Conservation (phyloP, 441 rosid genomes). For the Populus tomentosa region DNA sequence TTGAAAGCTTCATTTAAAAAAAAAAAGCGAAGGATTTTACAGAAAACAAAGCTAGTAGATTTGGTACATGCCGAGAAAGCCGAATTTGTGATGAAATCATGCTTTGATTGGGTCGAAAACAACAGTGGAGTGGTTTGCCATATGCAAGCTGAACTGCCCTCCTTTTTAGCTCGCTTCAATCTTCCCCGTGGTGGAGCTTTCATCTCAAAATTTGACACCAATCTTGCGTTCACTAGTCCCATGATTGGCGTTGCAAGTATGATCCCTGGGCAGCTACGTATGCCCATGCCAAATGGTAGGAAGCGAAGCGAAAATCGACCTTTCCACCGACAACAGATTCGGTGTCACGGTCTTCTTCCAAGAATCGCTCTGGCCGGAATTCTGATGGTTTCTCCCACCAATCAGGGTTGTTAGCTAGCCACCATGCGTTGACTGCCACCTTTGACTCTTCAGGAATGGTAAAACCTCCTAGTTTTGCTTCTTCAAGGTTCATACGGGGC, state of each 20-base stretch:
- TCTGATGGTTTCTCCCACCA: constrained; percentile 45
- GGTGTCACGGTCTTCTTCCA: constrained; percentile 38
- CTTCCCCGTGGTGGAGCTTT: constrained; percentile 31
- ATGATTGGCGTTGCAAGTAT: constrained; percentile 52
- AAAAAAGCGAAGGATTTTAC: neutral
- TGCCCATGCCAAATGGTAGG: constrained; percentile 52
- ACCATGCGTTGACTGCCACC: constrained; percentile 58
- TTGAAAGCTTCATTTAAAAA: neutral
- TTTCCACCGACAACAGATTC: constrained; percentile 45
- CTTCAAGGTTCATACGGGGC: constrained; percentile 59
- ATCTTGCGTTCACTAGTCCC: constrained; percentile 39
- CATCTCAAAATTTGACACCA: constrained; percentile 42
- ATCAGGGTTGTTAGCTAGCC: constrained; percentile 55
- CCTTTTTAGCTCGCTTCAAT: constrained; percentile 47
- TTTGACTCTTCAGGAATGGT: constrained; percentile 52
- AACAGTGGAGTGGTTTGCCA: constrained; percentile 48
- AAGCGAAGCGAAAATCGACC: constrained; percentile 49
- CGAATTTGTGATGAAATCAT: neutral
- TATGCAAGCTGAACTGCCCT: constrained; percentile 61
- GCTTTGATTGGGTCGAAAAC: constrained; percentile 32
- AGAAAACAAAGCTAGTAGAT: neutral
- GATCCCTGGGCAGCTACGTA: constrained; percentile 59
- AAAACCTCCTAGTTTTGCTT: constrained; percentile 46
- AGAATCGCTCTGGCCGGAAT: constrained; percentile 51
- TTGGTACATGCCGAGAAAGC: neutral